Conservation (phyloP, 2,329 filamentous ascomycete species). For the Cercospora brassicicola region DNA sequence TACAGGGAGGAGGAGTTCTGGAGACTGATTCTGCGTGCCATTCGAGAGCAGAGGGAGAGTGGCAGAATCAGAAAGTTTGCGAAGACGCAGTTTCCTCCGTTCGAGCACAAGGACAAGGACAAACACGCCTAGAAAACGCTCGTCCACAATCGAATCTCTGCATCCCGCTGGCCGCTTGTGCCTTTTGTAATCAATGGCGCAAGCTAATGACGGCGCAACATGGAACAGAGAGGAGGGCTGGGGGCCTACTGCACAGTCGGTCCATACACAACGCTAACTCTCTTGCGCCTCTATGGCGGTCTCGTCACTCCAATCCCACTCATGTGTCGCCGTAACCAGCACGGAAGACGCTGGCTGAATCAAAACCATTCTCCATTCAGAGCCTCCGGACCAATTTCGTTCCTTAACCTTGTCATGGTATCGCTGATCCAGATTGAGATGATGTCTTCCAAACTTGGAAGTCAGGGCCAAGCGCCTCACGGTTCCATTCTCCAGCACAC, state of each 20-base stretch:
- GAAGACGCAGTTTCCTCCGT: background rate
- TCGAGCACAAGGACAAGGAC: constrained; percentile 7
- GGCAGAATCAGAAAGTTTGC: background rate
- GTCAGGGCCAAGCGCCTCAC: background rate
- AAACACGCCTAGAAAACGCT: background rate
- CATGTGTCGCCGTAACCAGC: background rate
- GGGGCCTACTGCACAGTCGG: background rate
- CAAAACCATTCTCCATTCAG: background rate
- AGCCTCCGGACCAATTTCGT: background rate
- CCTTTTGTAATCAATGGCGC: background rate
- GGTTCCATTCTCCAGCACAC: background rate
- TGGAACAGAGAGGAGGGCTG: background rate
- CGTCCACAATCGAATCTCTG: background rate
- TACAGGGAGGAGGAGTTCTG: constrained; percentile 1
- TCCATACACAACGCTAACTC: background rate
- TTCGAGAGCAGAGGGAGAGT: background rate
- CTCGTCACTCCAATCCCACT: background rate
- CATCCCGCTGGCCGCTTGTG: background rate
- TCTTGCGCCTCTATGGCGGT: background rate
- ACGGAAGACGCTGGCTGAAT: background rate
- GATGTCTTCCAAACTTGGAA: background rate
- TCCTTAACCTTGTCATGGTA: background rate
- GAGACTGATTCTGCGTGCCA: background rate
- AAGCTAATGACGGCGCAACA: background rate
- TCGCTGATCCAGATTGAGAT: background rate